Percentiles rank a stretch among this genome's conserved stretches.
Evolutionary conservation across 768 basidiomycete genomes (phyloP).

Genomic region (Suillus paluster): DNA sequence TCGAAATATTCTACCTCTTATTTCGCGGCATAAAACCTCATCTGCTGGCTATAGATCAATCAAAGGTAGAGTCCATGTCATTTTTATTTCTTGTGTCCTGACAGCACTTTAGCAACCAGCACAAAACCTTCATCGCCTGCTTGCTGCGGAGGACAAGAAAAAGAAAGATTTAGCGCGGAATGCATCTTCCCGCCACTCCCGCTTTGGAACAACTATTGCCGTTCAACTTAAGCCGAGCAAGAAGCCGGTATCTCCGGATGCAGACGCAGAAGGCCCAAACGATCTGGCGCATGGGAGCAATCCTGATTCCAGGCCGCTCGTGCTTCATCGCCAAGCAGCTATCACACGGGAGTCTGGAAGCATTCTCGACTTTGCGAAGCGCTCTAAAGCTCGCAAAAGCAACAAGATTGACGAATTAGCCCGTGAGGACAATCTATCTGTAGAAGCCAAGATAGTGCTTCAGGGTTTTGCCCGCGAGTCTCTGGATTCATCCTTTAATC

Average conservation of each 20-base stretch:
- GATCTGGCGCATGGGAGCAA: not conserved
- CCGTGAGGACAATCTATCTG: conserved; percentile 66
- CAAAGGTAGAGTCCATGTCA: conserved; percentile 51
- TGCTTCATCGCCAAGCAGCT: conserved; percentile 87
- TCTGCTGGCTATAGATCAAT: conserved; percentile 60
- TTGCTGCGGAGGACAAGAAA: conserved; percentile 74
- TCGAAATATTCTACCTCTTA: conserved; percentile 93
- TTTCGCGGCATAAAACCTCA: conserved; percentile 79
- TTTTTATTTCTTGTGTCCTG: conserved; percentile 13
- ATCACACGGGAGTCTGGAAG: conserved; percentile 68
- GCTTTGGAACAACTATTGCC: conserved; percentile 94
- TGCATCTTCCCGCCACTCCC: conserved; percentile 82
- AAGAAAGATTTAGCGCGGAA: conserved; percentile 59
- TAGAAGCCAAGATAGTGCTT: conserved; percentile 66
- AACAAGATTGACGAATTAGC: conserved; percentile 69
- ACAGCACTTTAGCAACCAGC: conserved; percentile 59
- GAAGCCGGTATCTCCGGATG: conserved; percentile 31
- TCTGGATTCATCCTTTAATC: conserved; percentile 84
- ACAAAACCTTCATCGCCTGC: conserved; percentile 71
- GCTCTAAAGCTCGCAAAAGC: conserved; percentile 59
- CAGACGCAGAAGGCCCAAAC: conserved; percentile 16
- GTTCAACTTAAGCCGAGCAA: conserved; percentile 72
- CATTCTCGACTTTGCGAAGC: conserved; percentile 74
- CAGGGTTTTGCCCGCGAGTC: conserved; percentile 75
- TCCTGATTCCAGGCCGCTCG: conserved; percentile 54